Percentiles rank a stretch among this genome's conserved stretches.
These are phyloP conservation scores for Crithidia expoeki DNA, from an alignment of 208 protist species.

Conservation along the genomic window DNA sequence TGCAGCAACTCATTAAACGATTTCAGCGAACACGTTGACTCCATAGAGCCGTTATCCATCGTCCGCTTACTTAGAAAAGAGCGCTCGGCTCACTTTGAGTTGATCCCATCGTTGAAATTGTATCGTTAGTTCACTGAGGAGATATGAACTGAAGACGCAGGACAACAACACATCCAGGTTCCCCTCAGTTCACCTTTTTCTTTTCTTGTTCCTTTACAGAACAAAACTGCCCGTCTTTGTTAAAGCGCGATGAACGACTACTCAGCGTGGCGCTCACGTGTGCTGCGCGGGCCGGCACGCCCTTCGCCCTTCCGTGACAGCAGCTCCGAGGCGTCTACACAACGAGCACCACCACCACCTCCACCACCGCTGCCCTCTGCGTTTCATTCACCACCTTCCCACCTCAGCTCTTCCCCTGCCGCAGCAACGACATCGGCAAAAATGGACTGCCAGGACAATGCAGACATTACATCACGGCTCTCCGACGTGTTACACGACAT, in stretches of 20 bases:
- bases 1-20: too few relatives aligned
- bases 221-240: too few relatives aligned
- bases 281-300: conserved; percentile 8
- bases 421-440: neutral
- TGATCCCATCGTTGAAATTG: too few relatives aligned
- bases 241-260: conserved; percentile 24
- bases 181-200: neutral
- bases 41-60: too few relatives aligned
- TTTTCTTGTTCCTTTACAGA: neutral
- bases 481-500: conserved; percentile 45
- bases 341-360: neutral
- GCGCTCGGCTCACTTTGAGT: too few relatives aligned
- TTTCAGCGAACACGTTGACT: too few relatives aligned
- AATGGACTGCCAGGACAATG: neutral
- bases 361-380: neutral
- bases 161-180: too few relatives aligned
- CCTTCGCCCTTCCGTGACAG: neutral
- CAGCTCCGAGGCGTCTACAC: neutral
- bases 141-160: too few relatives aligned
- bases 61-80: too few relatives aligned
- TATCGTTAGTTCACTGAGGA: too few relatives aligned
- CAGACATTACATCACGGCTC: conserved; percentile 12
- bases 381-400: neutral
- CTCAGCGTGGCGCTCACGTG: conserved; percentile 27
- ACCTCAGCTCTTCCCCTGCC: neutral